Conservation (phyloP, 2,329 filamentous ascomycete genomes). For the Aspergillus proliferans region DNA sequence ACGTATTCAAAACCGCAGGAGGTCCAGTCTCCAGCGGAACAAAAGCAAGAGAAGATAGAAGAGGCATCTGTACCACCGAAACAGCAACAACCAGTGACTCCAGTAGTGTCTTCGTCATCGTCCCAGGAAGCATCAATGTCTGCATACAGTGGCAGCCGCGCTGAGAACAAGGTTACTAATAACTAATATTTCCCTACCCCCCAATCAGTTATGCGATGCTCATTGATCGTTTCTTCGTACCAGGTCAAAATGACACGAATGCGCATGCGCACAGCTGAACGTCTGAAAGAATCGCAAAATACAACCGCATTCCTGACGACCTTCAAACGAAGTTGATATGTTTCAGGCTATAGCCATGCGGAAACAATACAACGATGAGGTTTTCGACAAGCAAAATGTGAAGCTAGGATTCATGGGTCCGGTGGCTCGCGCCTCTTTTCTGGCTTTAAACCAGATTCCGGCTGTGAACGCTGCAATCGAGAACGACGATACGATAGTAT, state of each 20-base stretch:
- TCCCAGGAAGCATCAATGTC: not conserved
- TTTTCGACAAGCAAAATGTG: conserved; percentile 84
- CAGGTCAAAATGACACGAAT: conserved; percentile 98
- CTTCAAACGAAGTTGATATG: conserved; percentile 98
- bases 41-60: not conserved
- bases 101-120: not conserved
- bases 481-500: conserved; percentile 91
- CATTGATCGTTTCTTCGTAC: not conserved
- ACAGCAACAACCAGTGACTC: not conserved
- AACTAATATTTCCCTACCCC: too few species aligned
- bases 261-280: conserved; percentile 88
- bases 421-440: conserved; percentile 75
- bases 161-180: conserved; percentile 64
- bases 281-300: conserved; percentile 94
- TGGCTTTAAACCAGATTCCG: conserved; percentile 84
- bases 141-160: conserved; percentile 56
- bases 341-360: conserved; percentile 88
- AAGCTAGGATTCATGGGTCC: conserved; percentile 97
- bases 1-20: not conserved
- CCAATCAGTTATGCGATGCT: too few species aligned
- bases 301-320: conserved; percentile 90
- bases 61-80: not conserved
- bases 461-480: conserved; percentile 91
- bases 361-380: conserved; percentile 87
- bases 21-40: not conserved